Conservation (phyloP, 768 basidiomycete species). For the Gyrodon lividus region DNA sequence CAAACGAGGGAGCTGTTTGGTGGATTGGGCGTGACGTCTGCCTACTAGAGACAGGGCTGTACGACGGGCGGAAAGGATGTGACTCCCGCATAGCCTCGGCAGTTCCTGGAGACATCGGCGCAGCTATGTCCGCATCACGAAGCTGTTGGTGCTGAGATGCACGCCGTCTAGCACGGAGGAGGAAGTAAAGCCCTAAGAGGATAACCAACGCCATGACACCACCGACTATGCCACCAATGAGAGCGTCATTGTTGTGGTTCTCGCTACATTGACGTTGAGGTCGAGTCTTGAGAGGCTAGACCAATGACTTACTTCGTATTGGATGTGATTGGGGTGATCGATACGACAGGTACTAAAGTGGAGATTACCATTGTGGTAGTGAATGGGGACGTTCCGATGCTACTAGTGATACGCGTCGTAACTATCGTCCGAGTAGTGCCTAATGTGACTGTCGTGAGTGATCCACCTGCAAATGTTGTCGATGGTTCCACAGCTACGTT, state of each 20-base stretch:
- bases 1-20: neutral
- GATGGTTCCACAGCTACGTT: neutral
- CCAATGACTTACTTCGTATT: neutral
- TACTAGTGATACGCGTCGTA: neutral
- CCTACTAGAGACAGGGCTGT: neutral
- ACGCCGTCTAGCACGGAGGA: constrained; percentile 2
- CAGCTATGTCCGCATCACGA: neutral
- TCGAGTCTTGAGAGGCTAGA: neutral
- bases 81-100: neutral
- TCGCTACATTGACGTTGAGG: neutral
- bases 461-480: neutral
- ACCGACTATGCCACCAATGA: constrained; percentile 8
- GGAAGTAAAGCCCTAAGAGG: neutral
- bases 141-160: neutral
- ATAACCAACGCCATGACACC: constrained; percentile 1
- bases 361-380: too few relatives aligned
- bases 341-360: neutral
- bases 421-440: neutral
- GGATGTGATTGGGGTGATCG: neutral
- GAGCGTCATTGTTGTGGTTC: neutral
- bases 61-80: neutral
- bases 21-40: neutral
- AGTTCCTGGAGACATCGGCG: neutral
- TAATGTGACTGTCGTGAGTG: neutral
- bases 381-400: neutral